A percentile compares a stretch with the other conserved stretches of the same genome.
These are phyloP conservation scores for Pseudopithomyces maydicus DNA, from an alignment of 2,329 filamentous ascomycete species.

Conservation along the genomic window DNA sequence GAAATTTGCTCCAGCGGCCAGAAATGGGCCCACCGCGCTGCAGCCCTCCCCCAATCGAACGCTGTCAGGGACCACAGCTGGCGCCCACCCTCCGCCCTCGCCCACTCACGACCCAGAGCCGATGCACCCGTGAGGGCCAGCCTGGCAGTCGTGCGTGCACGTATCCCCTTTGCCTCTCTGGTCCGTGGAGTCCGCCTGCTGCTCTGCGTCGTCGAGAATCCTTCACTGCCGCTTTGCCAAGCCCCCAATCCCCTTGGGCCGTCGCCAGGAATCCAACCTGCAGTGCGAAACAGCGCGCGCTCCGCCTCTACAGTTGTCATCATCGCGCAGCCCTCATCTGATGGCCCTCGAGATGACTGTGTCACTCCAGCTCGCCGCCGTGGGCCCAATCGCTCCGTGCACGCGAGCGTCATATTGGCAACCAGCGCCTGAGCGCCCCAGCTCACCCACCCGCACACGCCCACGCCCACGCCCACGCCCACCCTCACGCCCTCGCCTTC, in stretches of 20 bases:
- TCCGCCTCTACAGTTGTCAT: conserved; percentile 21
- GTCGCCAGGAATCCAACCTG: conserved; percentile 23
- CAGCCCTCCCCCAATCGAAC: conserved; percentile 22
- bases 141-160: conserved; percentile 20
- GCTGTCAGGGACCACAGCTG: conserved; percentile 27
- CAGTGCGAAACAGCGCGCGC: conserved; percentile 10
- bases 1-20: conserved; percentile 8
- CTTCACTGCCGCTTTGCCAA: conserved; percentile 18
- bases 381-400: conserved; percentile 26
- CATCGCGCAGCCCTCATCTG: conserved; percentile 13
- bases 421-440: no score
- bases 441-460: no score
- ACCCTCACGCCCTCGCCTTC: no score
- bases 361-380: conserved; percentile 14
- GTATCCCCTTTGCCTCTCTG: conserved; percentile 17
- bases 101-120: conserved; percentile 3
- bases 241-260: conserved; percentile 15
- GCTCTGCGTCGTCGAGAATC: conserved; percentile 17
- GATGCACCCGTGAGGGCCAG: conserved; percentile 31
- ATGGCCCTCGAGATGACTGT: conserved; percentile 4
- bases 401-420: conserved; percentile 32
- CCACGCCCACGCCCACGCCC: not conserved
- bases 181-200: conserved; percentile 13
- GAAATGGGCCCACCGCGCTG: conserved; percentile 8
- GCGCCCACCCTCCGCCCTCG: conserved; percentile 9